Evolutionary conservation across 177 flowering plant genomes (phyloP).

Genomic region (Tripterygium wilfordii): DNA sequence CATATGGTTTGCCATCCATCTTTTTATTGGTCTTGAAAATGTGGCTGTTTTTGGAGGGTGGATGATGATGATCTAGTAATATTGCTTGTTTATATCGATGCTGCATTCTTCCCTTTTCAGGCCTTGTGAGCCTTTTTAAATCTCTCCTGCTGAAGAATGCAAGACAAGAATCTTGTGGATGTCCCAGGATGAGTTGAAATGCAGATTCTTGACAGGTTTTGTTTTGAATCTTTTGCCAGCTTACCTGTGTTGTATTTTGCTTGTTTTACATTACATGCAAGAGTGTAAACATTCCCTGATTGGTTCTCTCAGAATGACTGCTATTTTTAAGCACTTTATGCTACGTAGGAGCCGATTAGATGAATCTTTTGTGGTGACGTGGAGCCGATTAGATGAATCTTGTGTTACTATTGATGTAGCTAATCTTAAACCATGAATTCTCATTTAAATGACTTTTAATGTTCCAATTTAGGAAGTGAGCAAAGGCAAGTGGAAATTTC

Average conservation of each 20-base stretch:
- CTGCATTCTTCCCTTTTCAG: constrained; percentile 23
- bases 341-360: no score
- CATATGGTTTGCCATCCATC: constrained; percentile 28
- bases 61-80: constrained; percentile 5
- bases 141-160: constrained; percentile 24
- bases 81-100: constrained; percentile 9
- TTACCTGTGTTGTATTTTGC: background rate
- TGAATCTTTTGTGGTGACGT: no score
- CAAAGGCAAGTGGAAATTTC: no score
- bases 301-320: no score
- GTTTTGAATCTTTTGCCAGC: constrained; percentile 10
- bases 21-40: constrained; percentile 23
- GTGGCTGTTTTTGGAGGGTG: constrained; percentile 21
- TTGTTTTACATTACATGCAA: constrained; percentile 1
- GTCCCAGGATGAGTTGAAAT: constrained; percentile 17
- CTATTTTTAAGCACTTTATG: no score
- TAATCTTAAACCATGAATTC: no score
- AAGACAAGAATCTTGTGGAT: constrained; percentile 21
- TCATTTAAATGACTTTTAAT: no score
- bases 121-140: constrained; percentile 25
- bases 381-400: no score
- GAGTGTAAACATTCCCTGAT: no score
- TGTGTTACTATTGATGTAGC: no score
- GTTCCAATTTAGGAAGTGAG: no score
- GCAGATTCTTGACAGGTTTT: constrained; percentile 24